These are phyloP conservation scores for Solanum chilense DNA, from an alignment of 257 asterid species.

Conservation along the genomic window DNA sequence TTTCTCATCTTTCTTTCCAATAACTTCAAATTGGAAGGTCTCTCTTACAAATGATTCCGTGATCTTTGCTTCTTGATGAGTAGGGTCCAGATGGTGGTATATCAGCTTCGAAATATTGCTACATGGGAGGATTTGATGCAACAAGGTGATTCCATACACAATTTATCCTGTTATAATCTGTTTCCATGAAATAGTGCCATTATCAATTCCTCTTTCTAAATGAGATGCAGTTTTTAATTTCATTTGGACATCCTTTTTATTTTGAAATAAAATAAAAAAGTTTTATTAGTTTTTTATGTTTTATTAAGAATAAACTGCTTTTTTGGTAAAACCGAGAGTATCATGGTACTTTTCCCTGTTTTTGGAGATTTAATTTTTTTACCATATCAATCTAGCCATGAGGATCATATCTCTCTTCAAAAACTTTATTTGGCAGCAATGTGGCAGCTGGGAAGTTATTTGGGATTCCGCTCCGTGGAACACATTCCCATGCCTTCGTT, in stretches of 20 bases:
- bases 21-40: not conserved
- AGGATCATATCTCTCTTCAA: not conserved
- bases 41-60: not conserved
- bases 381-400: not conserved
- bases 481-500: conserved; percentile 97
- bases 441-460: conserved; percentile 97
- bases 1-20: not conserved
- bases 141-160: conserved; percentile 54
- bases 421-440: conserved; percentile 47
- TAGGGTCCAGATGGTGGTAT: conserved; percentile 99
- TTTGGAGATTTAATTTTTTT: not conserved
- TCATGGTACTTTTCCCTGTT: not conserved
- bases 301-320: not conserved
- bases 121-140: conserved; percentile 99
- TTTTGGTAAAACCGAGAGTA: not conserved
- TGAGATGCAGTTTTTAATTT: not conserved
- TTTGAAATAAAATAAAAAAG: not conserved
- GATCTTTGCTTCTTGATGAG: not conserved
- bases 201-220: not conserved
- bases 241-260: not conserved
- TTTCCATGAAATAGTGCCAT: not conserved
- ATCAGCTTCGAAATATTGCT: conserved; percentile 87
- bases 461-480: conserved; percentile 99
- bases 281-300: not conserved
- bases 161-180: not conserved